Evolutionary conservation across 2,329 filamentous ascomycete genomes (phyloP), one percentile per base, ranked within the genome.

Genomic region (Phaeosphaeria sp.): DNA sequence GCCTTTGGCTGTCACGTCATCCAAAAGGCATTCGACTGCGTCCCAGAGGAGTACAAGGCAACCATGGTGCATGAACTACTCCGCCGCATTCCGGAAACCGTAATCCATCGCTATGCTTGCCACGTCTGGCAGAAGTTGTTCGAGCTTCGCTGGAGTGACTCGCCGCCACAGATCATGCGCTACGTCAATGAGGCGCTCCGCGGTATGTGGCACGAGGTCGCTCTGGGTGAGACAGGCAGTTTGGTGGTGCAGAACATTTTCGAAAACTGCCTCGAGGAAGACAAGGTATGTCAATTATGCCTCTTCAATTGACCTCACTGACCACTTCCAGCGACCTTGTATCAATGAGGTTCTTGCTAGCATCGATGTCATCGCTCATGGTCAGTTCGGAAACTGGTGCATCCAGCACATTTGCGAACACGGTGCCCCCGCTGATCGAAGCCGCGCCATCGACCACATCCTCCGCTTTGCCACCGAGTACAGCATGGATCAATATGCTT

Each of bases 51-150:
- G 67, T 96, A 97, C 84, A 99, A 99, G 80, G 92, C 93, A 13
- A 90, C 95, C 74, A 98, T 99, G 93, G 95, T 99, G n/a, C 92
- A 96, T 74, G 95, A 99, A 75, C 85, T 99, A 23, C 87, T 99
- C 56, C 92, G 93, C 60, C 90, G 93, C 54, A 99, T 99, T 64
- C 95, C 94, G 0, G 94, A 99, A 79, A 99, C 95, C 2, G 93
- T 99, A 64, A 95, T 99, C 73, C 96, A 99, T 79, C 91, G 96
- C 66, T 99, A 99, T 79, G 95, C 95, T 58, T 99, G 95, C 73
- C 95, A 99, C 77, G 95, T 99, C 62, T 99, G 95, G 95, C 95
- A 99, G 82, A 99, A 99, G 83, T 87, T 99, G 25, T 99, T 99
- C 76, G 95, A 99, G 78, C 87, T 99, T 67, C 90, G 95, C 72